Evolutionary conservation across 805 yeast genomes (phyloP).

Genomic region (Scheffersomyces amazonensis): DNA sequence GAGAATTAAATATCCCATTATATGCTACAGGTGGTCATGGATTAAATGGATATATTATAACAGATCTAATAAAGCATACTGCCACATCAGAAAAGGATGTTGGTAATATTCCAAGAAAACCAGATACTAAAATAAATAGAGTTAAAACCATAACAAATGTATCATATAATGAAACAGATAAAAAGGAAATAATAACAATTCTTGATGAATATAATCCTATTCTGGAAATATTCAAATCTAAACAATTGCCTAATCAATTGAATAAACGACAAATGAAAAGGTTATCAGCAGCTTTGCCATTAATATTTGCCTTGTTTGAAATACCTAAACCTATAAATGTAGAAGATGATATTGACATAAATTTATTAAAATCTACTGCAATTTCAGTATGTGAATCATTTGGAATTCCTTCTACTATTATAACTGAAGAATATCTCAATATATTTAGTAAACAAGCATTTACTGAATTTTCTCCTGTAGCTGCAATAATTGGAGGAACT

Average conservation of each 20-base stretch:
- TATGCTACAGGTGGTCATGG: conserved; percentile 74
- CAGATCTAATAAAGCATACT: conserved; percentile 68
- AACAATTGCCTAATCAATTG: conserved; percentile 39
- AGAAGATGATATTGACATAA: conserved; percentile 20
- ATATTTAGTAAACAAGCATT: conserved; percentile 46
- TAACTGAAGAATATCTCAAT: conserved; percentile 41
- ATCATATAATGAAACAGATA: conserved; percentile 28
- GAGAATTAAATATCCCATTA: conserved; percentile 59
- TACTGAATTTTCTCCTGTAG: conserved; percentile 75
- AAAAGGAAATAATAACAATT: conserved; percentile 41
- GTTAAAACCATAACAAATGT: conserved; percentile 32
- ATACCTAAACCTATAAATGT: conserved; percentile 19
- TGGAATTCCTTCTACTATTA: conserved; percentile 39
- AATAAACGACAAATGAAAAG: conserved; percentile 44
- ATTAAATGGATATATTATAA: conserved; percentile 75
- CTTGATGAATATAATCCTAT: conserved; percentile 37
- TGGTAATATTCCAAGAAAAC: conserved; percentile 38
- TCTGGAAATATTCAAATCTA: conserved; percentile 27
- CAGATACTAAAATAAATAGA: conserved; percentile 51
- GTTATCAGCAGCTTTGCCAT: conserved; percentile 57
- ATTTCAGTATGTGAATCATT: conserved; percentile 27
- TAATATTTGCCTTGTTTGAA: conserved; percentile 58
- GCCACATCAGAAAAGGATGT: conserved; percentile 52
- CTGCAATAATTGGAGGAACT: conserved; percentile 88
- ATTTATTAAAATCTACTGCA: conserved; percentile 26